Evolutionary conservation across 768 basidiomycete species (phyloP), one percentile per base, ranked within the genome.

Genomic region (Kwoniella pini): DNA sequence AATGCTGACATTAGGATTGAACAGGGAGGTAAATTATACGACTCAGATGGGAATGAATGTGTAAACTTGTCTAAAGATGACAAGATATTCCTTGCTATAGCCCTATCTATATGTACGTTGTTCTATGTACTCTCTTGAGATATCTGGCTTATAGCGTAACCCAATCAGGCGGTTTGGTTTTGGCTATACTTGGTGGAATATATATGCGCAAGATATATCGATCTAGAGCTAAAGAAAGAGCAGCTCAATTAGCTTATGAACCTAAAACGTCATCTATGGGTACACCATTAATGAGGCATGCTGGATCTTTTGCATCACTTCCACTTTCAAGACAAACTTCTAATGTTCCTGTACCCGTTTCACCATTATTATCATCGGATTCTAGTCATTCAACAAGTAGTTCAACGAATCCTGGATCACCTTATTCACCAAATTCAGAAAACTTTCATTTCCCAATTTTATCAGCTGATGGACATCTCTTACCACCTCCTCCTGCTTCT

Each of bases 371-470:
- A 24, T 62, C 63, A 3, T 48, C 61, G 15, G 57, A 54, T 22
- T 49, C 52, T 21, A 38, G 33, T 21, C 55, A 57, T 26, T 26
- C 27, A n/a, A n/a, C n/a, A n/a, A n/a, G n/a, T 19, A 43, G 42
- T 27, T 42, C 53, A 17, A 33, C 59, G 6, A 49, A 52, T 22
- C 63, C 67, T 15, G 28, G 54, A 12, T 73, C 69, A 5, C 64
- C 61, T 4, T 66, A 64, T 60, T 70, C 65, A 11, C 67, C 69
- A 15, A 58, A 44, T 22, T 54, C 72, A 13, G 69, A 70, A 22
- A 57, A 40, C 15, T 70, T 74, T 61, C 62, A 66, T 50, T 74
- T 74, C 64, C 72, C 72, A 4, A 69, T 74, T 38, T 59, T 74
- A 6, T 70, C 72, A 7, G 72, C 72, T 12, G 69, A 74, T 45